Conservation (phyloP, 73 alveolate species). For the Paramecium octaurelia region DNA sequence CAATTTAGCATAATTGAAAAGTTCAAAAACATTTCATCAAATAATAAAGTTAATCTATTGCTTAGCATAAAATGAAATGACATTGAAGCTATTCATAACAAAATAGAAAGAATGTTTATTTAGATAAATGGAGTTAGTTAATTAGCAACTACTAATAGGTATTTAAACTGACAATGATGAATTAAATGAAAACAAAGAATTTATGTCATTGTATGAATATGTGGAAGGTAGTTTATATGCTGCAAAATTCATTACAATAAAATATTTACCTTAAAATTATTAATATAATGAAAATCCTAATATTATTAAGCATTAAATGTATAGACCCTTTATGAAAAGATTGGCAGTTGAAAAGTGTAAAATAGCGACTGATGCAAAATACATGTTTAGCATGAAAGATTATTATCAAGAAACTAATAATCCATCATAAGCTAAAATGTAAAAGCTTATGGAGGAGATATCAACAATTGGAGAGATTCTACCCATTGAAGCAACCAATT, state of each 20-base stretch:
- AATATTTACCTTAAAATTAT: neutral
- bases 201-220: neutral
- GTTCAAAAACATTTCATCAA: neutral
- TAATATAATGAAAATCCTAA: neutral
- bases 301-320: neutral
- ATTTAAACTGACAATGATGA: neutral
- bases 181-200: neutral
- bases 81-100: neutral
- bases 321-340: neutral
- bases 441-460: conserved; percentile 86
- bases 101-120: neutral
- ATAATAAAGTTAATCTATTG: neutral
- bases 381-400: neutral
- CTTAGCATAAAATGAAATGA: neutral
- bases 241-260: neutral
- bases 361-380: neutral
- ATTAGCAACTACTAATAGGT: neutral
- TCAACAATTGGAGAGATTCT: conserved; percentile 89
- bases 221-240: neutral
- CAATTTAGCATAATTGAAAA: neutral
- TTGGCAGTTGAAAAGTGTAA: neutral
- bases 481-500: conserved; percentile 90
- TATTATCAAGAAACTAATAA: neutral
- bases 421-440: conserved; percentile 50
- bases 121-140: neutral